Evolutionary conservation across 805 yeast species (phyloP).

Genomic region (Pichia cabralensis): DNA sequence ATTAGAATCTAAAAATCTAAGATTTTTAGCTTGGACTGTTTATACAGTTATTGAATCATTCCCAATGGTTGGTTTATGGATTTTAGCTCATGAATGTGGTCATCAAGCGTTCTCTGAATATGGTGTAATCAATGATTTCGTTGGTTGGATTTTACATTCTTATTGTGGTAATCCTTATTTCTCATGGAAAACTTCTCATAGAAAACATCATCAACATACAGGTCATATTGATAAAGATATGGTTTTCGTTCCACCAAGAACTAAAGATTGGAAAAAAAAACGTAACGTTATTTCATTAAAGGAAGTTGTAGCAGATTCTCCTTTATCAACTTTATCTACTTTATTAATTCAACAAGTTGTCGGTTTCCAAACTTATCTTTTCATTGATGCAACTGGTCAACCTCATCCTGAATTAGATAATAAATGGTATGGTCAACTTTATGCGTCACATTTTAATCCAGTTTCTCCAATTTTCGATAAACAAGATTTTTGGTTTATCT

Average conservation of each 20-base stretch:
- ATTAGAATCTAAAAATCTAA: conserved; percentile 24
- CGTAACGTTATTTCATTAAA: conserved; percentile 26
- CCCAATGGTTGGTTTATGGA: conserved; percentile 53
- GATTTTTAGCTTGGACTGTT: conserved; percentile 34
- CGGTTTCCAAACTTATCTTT: conserved; percentile 42
- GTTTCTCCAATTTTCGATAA: conserved; percentile 44
- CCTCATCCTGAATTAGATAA: conserved; percentile 26
- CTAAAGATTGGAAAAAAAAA: conserved; percentile 32
- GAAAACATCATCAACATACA: conserved; percentile 55
- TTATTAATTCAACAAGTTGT: conserved; percentile 46
- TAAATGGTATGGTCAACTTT: conserved; percentile 26
- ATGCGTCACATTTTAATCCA: conserved; percentile 46
- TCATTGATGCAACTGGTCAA: conserved; percentile 51
- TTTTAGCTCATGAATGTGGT: conserved; percentile 57
- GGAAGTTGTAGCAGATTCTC: conserved; percentile 47
- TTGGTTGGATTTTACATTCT: conserved; percentile 55
- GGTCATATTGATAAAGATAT: conserved; percentile 52
- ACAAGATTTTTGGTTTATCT: conserved; percentile 44
- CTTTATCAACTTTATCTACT: conserved; percentile 34
- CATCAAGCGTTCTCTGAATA: conserved; percentile 54
- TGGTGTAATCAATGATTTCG: conserved; percentile 39
- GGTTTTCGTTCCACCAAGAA: conserved; percentile 49
- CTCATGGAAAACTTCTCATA: conserved; percentile 52
- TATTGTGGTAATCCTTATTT: conserved; percentile 50
- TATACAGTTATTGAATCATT: conserved; percentile 32